A percentile compares a stretch with the other conserved stretches of the same genome.
Evolutionary conservation across 306 rosid genomes (phyloP).

Genomic region (Vigna reflexopilosa): DNA sequence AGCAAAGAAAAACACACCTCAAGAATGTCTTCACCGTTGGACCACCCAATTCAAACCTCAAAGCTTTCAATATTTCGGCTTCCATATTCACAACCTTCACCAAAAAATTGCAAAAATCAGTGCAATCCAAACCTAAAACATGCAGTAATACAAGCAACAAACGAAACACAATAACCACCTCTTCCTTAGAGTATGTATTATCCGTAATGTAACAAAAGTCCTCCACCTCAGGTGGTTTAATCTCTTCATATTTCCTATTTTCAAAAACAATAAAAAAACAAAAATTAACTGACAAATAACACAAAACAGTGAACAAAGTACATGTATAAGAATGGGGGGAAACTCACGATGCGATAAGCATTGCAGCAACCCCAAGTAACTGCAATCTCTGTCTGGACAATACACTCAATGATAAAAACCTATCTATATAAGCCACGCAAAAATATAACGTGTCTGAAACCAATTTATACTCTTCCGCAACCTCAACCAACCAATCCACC

Average conservation of each 20-base stretch:
- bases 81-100: constrained; percentile 83
- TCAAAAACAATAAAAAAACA: background rate
- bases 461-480: constrained; percentile 87
- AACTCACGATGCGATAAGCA: constrained; percentile 91
- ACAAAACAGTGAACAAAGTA: background rate
- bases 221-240: constrained; percentile 83
- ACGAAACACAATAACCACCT: constrained; percentile 50
- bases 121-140: background rate
- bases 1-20: constrained; percentile 49
- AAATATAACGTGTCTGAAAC: constrained; percentile 78
- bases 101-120: constrained; percentile 10
- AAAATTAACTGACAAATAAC: background rate
- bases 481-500: constrained; percentile 95
- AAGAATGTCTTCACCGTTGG: constrained; percentile 83
- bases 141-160: background rate
- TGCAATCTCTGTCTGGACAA: constrained; percentile 65
- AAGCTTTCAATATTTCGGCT: constrained; percentile 72
- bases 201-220: constrained; percentile 82
- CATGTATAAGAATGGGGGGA: background rate
- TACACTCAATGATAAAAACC: constrained; percentile 62
- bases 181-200: constrained; percentile 68
- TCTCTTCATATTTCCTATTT: constrained; percentile 87
- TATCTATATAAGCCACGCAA: constrained; percentile 67
- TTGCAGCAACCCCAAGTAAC: constrained; percentile 79
- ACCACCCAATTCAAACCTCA: constrained; percentile 83